A percentile compares a stretch with the other conserved stretches of the same genome.
Evolutionary conservation across 1,284 basidiomycete species (phyloP).

Genomic region (Quambalaria eucalypti): DNA sequence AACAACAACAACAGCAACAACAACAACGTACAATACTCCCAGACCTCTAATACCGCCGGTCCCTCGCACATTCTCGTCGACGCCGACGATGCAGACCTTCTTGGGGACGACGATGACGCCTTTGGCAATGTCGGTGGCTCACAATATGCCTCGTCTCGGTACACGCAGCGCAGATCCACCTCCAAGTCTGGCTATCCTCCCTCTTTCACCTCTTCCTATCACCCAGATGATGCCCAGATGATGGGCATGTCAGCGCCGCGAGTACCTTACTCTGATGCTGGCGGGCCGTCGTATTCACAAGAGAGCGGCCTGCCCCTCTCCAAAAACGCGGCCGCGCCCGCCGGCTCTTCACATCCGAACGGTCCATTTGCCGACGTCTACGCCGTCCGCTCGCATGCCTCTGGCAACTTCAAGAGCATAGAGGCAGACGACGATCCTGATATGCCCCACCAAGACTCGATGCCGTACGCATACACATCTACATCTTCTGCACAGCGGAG

Average conservation of each 20-base stretch:
- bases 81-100: conserved; percentile 34
- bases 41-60: neutral
- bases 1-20: neutral
- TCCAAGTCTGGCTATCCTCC: conserved; percentile 14
- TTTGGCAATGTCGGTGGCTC: conserved; percentile 10
- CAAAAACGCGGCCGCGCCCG: conserved; percentile 18
- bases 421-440: conserved; percentile 41
- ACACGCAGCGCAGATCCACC: neutral
- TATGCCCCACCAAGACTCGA: conserved; percentile 1
- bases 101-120: conserved; percentile 33
- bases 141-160: neutral
- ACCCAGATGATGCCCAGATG: neutral
- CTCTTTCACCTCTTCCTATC: neutral
- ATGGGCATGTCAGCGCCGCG: neutral
- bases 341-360: conserved; percentile 14
- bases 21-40: neutral
- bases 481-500: too few relatives aligned
- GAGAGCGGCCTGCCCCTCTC: conserved; percentile 12
- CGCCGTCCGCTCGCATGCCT: conserved; percentile 7
- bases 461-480: neutral
- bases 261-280: neutral
- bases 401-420: conserved; percentile 32
- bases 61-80: conserved; percentile 35
- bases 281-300: neutral
- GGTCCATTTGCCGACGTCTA: conserved; percentile 34